phyloP scores from a whole-genome alignment of 1,284 basidiomycete species.

The Rhodotorula sp. region DNA sequence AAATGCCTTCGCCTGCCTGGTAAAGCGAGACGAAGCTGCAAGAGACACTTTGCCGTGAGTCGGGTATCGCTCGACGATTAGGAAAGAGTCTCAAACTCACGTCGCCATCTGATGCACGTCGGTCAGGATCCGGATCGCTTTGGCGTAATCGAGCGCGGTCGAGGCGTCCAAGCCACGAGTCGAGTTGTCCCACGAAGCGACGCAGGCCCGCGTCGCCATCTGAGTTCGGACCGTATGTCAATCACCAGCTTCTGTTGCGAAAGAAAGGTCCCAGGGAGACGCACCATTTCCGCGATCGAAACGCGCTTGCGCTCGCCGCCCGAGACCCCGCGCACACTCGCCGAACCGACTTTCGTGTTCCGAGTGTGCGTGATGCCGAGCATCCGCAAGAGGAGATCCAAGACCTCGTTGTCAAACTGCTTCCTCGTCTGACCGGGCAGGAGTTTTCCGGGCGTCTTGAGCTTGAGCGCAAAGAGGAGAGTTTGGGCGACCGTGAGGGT shows the following conservation, averaged over 20 bases:
- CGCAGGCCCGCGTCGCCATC: constrained; percentile 38
- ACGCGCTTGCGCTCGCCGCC: constrained; percentile 59
- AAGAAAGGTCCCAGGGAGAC: too few species aligned
- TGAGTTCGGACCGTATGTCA: too few species aligned
- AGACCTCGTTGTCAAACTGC: constrained; percentile 57
- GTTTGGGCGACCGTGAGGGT: constrained; percentile 62
- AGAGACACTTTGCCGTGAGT: neutral
- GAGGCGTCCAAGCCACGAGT: constrained; percentile 71
- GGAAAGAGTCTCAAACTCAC: constrained; percentile 41
- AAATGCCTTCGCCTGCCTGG: constrained; percentile 63
- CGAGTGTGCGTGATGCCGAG: constrained; percentile 64
- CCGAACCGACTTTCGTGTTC: constrained; percentile 53
- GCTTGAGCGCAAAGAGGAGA: constrained; percentile 57
- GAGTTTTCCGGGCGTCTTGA: constrained; percentile 57
- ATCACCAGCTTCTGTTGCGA: too few species aligned
- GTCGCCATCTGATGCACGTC: constrained; percentile 53
- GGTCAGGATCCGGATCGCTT: constrained; percentile 58
- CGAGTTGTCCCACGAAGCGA: constrained; percentile 60
- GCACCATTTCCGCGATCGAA: constrained; percentile 61
- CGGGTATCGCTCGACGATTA: neutral
- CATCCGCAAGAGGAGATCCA: constrained; percentile 59
- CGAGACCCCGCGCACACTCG: constrained; percentile 36
- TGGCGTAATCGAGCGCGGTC: constrained; percentile 58
- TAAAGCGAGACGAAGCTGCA: constrained; percentile 27
- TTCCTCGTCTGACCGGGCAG: constrained; percentile 55